phyloP scores from a whole-genome alignment of 2,329 filamentous ascomycete species.

The Davidsoniella neocaledoniae region DNA sequence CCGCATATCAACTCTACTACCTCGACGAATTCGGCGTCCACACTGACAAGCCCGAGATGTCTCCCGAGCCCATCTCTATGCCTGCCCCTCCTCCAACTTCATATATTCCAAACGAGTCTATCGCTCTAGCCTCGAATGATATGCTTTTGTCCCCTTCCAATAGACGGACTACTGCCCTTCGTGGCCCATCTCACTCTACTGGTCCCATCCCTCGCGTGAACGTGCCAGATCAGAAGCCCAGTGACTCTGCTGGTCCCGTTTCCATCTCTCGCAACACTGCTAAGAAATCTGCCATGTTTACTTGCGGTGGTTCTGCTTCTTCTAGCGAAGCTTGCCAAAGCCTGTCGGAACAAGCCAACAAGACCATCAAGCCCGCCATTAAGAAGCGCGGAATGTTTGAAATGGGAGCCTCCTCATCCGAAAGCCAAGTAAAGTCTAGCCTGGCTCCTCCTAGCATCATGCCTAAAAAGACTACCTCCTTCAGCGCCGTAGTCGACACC shows the following conservation, averaged over 20 bases:
- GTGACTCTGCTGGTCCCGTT: constrained; percentile 20
- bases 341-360: constrained; percentile 21
- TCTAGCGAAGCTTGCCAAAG: constrained; percentile 42
- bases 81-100: constrained; percentile 15
- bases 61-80: constrained; percentile 16
- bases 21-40: constrained; percentile 11
- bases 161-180: constrained; percentile 28
- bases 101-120: constrained; percentile 11
- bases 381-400: constrained; percentile 29
- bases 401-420: constrained; percentile 49
- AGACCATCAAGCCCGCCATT: constrained; percentile 19
- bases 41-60: constrained; percentile 18
- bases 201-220: constrained; percentile 7
- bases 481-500: constrained; percentile 58
- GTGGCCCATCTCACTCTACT: constrained; percentile 62
- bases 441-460: constrained; percentile 21
- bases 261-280: constrained; percentile 46
- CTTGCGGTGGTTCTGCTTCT: constrained; percentile 65
- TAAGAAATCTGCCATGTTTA: constrained; percentile 49
- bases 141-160: constrained; percentile 27
- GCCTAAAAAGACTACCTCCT: constrained; percentile 64
- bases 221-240: background rate
- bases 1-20: constrained; percentile 18
- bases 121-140: background rate
- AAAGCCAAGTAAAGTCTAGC: constrained; percentile 50